Conservation (phyloP, 2,329 filamentous ascomycete genomes). For the Ophiostoma fasciatum region DNA sequence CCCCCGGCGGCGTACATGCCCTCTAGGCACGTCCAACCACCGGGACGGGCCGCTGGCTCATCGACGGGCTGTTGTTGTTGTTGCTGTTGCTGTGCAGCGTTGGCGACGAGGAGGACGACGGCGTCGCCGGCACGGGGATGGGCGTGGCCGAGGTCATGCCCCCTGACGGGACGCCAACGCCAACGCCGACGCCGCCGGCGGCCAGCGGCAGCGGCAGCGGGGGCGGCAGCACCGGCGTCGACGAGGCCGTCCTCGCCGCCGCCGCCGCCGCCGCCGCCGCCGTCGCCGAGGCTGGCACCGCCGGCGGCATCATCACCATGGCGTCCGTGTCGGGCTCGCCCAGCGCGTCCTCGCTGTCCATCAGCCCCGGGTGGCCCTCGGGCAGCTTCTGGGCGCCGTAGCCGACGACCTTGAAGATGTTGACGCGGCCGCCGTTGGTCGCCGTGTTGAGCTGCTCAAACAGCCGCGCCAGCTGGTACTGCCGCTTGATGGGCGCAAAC, state of each 20-base stretch:
- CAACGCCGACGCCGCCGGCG: no score
- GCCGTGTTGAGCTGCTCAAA: conserved; percentile 52
- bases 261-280: no score
- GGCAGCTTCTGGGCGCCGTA: conserved; percentile 40
- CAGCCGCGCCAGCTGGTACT: conserved; percentile 47
- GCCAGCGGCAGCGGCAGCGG: not conserved
- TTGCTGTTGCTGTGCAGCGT: no score
- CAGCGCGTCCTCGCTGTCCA: conserved; percentile 38
- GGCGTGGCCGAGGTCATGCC: conserved; percentile 8
- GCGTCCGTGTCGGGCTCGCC: conserved; percentile 39
- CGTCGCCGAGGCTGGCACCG: conserved; percentile 1
- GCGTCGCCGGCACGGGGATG: conserved; percentile 4
- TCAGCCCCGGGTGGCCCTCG: conserved; percentile 30
- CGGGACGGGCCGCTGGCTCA: conserved; percentile 1
- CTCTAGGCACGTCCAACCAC: conserved; percentile 4
- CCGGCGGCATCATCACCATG: conserved; percentile 15
- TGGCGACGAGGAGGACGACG: not conserved
- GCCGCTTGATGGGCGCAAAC: conserved; percentile 45
- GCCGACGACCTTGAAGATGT: conserved; percentile 48
- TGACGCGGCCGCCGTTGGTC: conserved; percentile 48
- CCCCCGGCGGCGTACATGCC: no score
- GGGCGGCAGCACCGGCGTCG: no score
- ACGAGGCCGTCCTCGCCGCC: conserved; percentile 1
- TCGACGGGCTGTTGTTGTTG: conserved; percentile 5
- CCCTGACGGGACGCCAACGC: no score